Base-by-base conservation (phyloP, 441 rosid species). In the Iberis amara region DNA sequence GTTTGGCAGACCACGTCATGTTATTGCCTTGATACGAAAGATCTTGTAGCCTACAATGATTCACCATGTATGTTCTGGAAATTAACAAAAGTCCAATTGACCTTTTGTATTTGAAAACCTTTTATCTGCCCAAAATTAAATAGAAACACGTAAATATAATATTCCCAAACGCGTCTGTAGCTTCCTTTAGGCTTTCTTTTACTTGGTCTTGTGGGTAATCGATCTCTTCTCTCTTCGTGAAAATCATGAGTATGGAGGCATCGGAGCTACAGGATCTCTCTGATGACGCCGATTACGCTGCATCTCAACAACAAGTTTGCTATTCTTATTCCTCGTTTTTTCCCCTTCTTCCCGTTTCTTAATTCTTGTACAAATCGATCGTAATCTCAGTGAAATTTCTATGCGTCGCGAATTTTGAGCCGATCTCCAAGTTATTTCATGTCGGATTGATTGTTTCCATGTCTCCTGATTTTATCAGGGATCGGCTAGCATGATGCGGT, bases 251-350 rank as follows among this genome's bases (percentile, higher is more conserved):
- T 51, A 89, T 86, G 84, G 92, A 73, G 55, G 89, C 89, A 76
- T 36, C 85, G 7, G 99, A 89, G 57, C 75, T 78, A 45, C 79
- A 79, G 48, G 99, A 94, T 68, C 78, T 94, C 54, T 84, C 97
- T 3, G 99, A 94, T 76, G 99, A 94, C 74, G 85, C 97, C 42
- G 97, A 94, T 69, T 94, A 86, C 77, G 97, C 96, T 2, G 97
- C 94, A 7, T 89, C 99, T 26, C 70, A 74, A 37, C 87, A 74
- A 21, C 91, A 89, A 62, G 97, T 86, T 74, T 57, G 65, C 59
- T 41, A 7, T 48, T 57, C 23, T 3, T 9, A 44, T 52, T 21
- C n/a, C 0, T 39, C 35, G 3, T 15, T 3, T 26, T 15, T 47
- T 44, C 59, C 39, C 21, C 21, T 18, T 1, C 21, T 18, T 18